These are phyloP conservation scores for Botrytis tulipae DNA, from an alignment of 2,329 filamentous ascomycete species.

Conservation along the genomic window DNA sequence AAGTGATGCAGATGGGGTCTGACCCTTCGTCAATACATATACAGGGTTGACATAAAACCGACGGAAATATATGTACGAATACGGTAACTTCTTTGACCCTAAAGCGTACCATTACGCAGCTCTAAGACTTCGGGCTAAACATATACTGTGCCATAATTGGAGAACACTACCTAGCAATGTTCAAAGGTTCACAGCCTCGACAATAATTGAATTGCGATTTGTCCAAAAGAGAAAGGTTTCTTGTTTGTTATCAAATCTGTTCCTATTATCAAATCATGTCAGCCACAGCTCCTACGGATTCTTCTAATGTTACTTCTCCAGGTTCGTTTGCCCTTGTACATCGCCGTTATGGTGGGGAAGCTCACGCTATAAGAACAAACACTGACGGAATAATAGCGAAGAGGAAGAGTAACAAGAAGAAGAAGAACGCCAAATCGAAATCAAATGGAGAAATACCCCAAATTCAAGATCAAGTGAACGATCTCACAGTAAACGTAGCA, in stretches of 20 bases:
- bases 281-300: conserved; percentile 36
- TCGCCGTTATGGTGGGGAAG: conserved; percentile 16
- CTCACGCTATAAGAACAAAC: conserved; percentile 21
- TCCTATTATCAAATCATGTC: conserved; percentile 35
- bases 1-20: neutral
- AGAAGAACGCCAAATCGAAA: conserved; percentile 46
- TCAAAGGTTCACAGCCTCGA: neutral
- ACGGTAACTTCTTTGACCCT: conserved; percentile 9
- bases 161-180: neutral
- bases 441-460: conserved; percentile 40
- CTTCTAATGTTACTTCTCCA: conserved; percentile 34
- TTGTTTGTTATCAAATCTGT: neutral
- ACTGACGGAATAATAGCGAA: conserved; percentile 42
- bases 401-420: conserved; percentile 59
- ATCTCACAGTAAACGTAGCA: conserved; percentile 42
- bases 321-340: conserved; percentile 31
- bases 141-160: neutral
- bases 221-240: neutral
- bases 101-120: conserved; percentile 11
- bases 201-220: conserved; percentile 9
- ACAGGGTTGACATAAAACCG: neutral
- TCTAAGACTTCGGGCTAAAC: conserved; percentile 4
- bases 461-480: conserved; percentile 36
- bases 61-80: neutral
- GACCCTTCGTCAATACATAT: neutral